Base-by-base conservation (phyloP, 2,329 filamentous ascomycete genomes). In the Phyllosticta capitalensis region DNA sequence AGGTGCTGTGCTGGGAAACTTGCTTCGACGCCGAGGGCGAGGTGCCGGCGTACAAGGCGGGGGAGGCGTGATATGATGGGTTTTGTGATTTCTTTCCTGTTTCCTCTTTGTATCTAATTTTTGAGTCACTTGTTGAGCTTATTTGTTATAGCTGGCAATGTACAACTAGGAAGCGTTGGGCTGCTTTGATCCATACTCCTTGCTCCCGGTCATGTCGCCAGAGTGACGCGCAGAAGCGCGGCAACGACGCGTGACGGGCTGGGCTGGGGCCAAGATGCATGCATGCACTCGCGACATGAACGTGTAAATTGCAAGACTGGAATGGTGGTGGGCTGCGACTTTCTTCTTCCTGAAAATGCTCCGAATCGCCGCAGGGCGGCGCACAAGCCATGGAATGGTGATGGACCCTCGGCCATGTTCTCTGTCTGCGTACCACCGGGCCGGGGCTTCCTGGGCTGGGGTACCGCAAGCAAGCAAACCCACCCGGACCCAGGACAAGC, bases 1-100 rank as follows among this genome's bases (percentile, higher is more conserved):
- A 72, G 65, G 74, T 72, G 49, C 70, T 72, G 33, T 74, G 68
- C 70, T 78, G 77, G 75, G 76, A 74, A 69, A 75, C 68, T 54
- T 78, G 70, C 61, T 79, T 78, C 59, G 77, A 79, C 61, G 71
- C 70, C 17, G 73, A 74, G 65, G 61, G 55, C 45, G 59, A 57
- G 10, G 33, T 21, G 55, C 55, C 52, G 50, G 58, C 54, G 20
- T 59, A 55, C 20, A 28, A 24, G 21, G 56, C 38, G 14, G 38
- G n/a, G 38, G 38, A n/a, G 52, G 52, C 56, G 56, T 33, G n/a
- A 28, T 21, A 14, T 7, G 24, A 26, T 17, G 24, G 24, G 52
- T 20, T 24, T 49, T 48, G 21, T 10, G 17, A 28, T 49, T 22
- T n/a, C 17, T n/a, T 49, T 45, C 17, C 19, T 38, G 30, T 20